Evolutionary conservation across 2,329 filamentous ascomycete genomes (phyloP).

Genomic region (Teratosphaeria destructans): DNA sequence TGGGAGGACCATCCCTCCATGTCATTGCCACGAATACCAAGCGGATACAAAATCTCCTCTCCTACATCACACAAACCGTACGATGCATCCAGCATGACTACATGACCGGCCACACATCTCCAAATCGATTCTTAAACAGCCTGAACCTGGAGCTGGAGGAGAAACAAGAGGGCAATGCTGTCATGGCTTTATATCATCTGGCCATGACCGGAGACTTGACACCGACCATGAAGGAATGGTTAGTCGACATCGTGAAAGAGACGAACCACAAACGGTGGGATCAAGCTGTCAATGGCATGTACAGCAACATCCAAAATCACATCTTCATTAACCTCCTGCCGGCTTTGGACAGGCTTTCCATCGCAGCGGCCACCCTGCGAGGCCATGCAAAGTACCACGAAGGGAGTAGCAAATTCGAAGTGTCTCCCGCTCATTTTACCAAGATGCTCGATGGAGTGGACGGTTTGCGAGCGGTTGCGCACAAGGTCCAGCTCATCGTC

Average conservation of each 20-base stretch:
- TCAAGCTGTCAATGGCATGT: constrained; percentile 66
- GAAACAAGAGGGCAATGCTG: constrained; percentile 51
- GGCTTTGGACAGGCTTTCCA: constrained; percentile 68
- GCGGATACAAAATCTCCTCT: constrained; percentile 68
- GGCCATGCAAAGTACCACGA: constrained; percentile 76
- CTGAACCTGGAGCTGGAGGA: constrained; percentile 66
- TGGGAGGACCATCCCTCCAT: constrained; percentile 54
- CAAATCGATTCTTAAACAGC: constrained; percentile 19
- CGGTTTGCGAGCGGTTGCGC: constrained; percentile 63
- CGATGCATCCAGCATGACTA: constrained; percentile 72
- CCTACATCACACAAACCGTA: constrained; percentile 75
- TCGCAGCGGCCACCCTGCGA: constrained; percentile 71
- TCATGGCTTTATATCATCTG: constrained; percentile 71
- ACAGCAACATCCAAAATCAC: constrained; percentile 65
- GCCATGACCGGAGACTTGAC: constrained; percentile 75
- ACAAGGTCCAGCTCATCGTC: constrained; percentile 60
- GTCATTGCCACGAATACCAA: constrained; percentile 79
- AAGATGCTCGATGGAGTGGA: constrained; percentile 55
- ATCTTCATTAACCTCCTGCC: constrained; percentile 83
- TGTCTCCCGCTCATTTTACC: constrained; percentile 34
- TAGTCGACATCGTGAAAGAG: constrained; percentile 34
- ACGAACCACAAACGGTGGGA: constrained; percentile 78
- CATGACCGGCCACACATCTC: constrained; percentile 75
- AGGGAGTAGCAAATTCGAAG: constrained; percentile 47
- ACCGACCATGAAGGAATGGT: constrained; percentile 69